Conservation (phyloP, 768 basidiomycete genomes). For the Boletus sp. region DNA sequence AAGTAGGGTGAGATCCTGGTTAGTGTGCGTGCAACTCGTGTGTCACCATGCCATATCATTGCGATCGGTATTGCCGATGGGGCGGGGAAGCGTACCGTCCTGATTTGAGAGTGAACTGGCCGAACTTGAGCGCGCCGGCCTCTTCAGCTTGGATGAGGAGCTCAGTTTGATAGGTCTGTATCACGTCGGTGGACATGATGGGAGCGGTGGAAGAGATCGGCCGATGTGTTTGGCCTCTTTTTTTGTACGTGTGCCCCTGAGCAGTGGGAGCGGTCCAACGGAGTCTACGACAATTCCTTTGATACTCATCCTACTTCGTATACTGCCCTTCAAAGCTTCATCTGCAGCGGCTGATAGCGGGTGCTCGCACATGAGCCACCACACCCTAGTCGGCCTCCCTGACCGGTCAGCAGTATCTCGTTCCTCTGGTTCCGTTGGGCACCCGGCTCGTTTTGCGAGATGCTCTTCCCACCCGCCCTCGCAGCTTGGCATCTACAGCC, state of each 20-base stretch:
- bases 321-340: too few species aligned
- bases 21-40: neutral
- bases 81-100: slow-evolving; percentile 64
- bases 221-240: neutral
- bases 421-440: too few species aligned
- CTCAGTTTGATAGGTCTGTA: slow-evolving; percentile 54
- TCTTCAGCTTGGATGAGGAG: slow-evolving; percentile 68
- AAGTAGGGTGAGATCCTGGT: slow-evolving; percentile 89
- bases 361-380: too few species aligned
- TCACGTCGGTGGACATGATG: slow-evolving; percentile 20
- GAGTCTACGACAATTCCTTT: too few species aligned
- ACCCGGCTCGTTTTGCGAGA: too few species aligned
- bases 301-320: too few species aligned
- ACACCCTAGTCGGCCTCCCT: too few species aligned
- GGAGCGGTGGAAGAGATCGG: neutral
- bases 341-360: too few species aligned
- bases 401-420: too few species aligned
- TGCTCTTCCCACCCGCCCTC: too few species aligned
- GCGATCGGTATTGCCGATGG: neutral
- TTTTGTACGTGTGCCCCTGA: slow-evolving; percentile 5
- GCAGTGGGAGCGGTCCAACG: too few species aligned
- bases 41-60: neutral
- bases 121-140: slow-evolving; percentile 81
- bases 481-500: too few species aligned
- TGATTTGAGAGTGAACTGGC: slow-evolving; percentile 90